Percentiles rank a stretch among this genome's conserved stretches.
phyloP scores from a whole-genome alignment of 345 rosid species.

The Eucalyptus cloeziana region DNA sequence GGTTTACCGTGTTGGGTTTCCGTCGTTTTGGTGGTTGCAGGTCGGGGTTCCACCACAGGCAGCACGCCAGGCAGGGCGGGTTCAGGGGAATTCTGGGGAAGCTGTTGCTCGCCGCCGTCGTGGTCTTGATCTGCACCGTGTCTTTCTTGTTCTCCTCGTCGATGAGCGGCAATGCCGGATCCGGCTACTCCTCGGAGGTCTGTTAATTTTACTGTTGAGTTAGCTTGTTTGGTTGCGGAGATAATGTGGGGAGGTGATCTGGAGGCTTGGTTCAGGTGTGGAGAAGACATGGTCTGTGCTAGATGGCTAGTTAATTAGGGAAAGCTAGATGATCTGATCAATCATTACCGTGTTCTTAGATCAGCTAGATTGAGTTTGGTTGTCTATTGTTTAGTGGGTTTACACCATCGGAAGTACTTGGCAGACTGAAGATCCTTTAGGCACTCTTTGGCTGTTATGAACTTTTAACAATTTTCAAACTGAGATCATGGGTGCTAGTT shows the following conservation, averaged over 20 bases:
- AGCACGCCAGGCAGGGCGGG: conserved; percentile 57
- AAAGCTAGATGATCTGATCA: neutral
- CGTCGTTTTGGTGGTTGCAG: conserved; percentile 5
- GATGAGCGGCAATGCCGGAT: conserved; percentile 31
- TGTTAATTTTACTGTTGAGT: neutral
- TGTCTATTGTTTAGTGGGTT: neutral
- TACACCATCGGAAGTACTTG: neutral
- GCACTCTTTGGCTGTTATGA: neutral
- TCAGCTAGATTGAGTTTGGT: neutral
- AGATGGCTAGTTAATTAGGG: neutral
- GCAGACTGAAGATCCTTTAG: neutral
- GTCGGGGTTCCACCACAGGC: conserved; percentile 52
- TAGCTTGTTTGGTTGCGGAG: neutral
- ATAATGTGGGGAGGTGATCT: neutral
- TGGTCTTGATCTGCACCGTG: conserved; percentile 70
- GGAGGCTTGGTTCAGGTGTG: neutral
- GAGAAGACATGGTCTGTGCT: neutral
- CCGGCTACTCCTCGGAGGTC: conserved; percentile 44
- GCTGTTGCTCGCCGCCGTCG: conserved; percentile 48
- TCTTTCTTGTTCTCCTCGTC: conserved; percentile 43
- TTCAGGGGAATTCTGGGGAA: conserved; percentile 48
- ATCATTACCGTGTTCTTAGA: neutral
- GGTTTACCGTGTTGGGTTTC: neutral
- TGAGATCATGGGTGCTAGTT: neutral
- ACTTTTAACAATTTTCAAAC: neutral